Conservation (phyloP, 305 asterid species). For the Lippia alba region DNA sequence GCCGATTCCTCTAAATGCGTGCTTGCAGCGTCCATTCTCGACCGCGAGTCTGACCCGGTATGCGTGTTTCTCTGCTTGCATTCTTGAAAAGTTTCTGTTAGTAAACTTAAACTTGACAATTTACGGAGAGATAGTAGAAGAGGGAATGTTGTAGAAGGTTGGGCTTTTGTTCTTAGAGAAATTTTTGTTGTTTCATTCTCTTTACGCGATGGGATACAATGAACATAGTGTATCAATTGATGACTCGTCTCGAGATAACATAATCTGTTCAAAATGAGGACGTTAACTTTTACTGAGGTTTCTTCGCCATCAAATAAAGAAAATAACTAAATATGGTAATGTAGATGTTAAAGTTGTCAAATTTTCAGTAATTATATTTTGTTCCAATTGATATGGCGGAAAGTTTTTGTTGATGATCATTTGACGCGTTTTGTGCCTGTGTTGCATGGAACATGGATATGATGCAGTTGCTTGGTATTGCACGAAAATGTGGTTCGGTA, state of each 20-base stretch:
- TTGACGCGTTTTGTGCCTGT: slow-evolving; percentile 10
- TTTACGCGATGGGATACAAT: background rate
- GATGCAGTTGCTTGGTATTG: slow-evolving; percentile 60
- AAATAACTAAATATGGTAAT: background rate
- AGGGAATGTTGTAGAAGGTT: background rate
- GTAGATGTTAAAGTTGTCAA: background rate
- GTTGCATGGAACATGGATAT: slow-evolving; percentile 2
- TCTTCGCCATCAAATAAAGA: slow-evolving; percentile 37
- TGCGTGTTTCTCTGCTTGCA: background rate
- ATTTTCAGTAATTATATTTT: background rate
- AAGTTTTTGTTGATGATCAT: background rate
- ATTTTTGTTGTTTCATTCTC: background rate
- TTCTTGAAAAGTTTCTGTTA: too few species aligned
- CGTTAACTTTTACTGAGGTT: too few species aligned
- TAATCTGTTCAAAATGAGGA: background rate
- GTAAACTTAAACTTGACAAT: background rate
- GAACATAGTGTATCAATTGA: background rate
- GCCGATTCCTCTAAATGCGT: slow-evolving; percentile 70
- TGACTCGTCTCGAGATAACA: background rate
- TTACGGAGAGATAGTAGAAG: background rate
- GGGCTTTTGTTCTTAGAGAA: background rate
- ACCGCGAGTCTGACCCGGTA: slow-evolving; percentile 80
- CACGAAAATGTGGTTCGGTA: slow-evolving; percentile 58
- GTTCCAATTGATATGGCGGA: background rate
- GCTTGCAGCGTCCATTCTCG: slow-evolving; percentile 52